Conservation (phyloP, 129 eudicot species). For the Flaveria bidentis region DNA sequence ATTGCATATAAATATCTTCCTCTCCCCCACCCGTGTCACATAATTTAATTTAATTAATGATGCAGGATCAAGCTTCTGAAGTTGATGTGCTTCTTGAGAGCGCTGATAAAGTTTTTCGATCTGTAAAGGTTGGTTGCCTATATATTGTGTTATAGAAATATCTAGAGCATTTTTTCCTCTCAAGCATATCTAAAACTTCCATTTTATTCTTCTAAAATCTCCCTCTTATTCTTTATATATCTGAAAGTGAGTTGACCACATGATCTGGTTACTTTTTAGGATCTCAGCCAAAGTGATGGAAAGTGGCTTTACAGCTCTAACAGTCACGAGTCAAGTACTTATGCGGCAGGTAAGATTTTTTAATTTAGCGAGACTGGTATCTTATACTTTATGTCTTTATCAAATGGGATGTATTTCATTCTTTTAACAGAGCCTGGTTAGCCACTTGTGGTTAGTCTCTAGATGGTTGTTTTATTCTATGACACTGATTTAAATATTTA, state of each 20-base stretch:
- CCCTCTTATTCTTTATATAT: not conserved
- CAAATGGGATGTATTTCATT: not conserved
- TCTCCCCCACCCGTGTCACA: not conserved
- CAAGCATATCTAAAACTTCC: not conserved
- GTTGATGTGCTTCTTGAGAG: slow-evolving; percentile 54
- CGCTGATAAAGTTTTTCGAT: slow-evolving; percentile 59
- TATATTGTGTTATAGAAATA: not conserved
- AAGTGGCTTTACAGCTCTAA: slow-evolving; percentile 74
- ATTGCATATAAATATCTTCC: not conserved
- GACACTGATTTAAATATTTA: not conserved
- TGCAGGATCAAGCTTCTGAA: slow-evolving; percentile 57
- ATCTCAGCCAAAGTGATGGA: slow-evolving; percentile 83
- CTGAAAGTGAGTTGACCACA: slow-evolving; percentile 14
- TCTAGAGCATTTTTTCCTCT: not conserved
- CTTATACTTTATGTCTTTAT: too few relatives aligned
- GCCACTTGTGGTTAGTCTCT: not conserved
- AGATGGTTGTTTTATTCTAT: slow-evolving; percentile 8
- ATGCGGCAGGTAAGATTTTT: slow-evolving; percentile 61
- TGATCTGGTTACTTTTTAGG: slow-evolving; percentile 44
- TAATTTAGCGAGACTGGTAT: not conserved
- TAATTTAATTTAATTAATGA: not conserved
- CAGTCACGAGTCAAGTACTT: slow-evolving; percentile 70
- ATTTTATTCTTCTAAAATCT: not conserved
- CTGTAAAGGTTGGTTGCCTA: slow-evolving; percentile 57
- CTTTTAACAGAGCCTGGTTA: not conserved